A percentile compares a stretch with the other conserved stretches of the same genome.
Evolutionary conservation across 2,329 filamentous ascomycete species (phyloP).

Genomic region (Blastomyces silverae): DNA sequence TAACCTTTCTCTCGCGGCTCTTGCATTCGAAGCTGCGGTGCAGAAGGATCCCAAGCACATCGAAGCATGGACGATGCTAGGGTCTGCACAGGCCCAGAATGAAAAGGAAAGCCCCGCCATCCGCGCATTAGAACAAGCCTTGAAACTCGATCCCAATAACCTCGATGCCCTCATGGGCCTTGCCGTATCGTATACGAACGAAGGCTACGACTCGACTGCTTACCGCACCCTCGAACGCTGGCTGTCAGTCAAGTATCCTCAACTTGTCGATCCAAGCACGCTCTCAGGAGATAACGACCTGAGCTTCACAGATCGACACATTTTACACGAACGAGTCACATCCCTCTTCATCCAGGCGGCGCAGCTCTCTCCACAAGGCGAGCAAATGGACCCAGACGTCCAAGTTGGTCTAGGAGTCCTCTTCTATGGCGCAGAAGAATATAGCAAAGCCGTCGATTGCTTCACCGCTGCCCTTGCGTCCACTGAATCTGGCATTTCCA

Average conservation of each 20-base stretch:
- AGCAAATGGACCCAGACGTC: constrained; percentile 96
- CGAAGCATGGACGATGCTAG: constrained; percentile 89
- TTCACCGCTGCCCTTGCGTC: constrained; percentile 86
- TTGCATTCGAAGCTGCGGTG: constrained; percentile 92
- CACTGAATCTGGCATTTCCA: constrained; percentile 74
- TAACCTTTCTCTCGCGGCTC: constrained; percentile 83
- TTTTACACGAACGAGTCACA: constrained; percentile 84
- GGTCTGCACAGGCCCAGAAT: constrained; percentile 91
- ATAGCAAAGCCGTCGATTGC: constrained; percentile 97
- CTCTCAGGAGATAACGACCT: constrained; percentile 68
- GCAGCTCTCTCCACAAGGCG: constrained; percentile 81
- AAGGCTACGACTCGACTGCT: constrained; percentile 94
- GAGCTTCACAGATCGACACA: constrained; percentile 87
- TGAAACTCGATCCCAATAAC: constrained; percentile 82
- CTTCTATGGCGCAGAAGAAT: constrained; percentile 96
- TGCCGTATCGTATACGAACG: constrained; percentile 95
- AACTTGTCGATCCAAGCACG: constrained; percentile 64
- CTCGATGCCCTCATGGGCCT: constrained; percentile 88
- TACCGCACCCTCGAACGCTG: constrained; percentile 95
- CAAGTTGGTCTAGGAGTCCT: constrained; percentile 94
- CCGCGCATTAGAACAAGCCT: constrained; percentile 80
- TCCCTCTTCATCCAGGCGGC: constrained; percentile 86
- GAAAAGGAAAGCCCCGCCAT: constrained; percentile 97
- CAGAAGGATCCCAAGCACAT: constrained; percentile 83
- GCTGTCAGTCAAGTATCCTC: constrained; percentile 91